phyloP scores from a whole-genome alignment of 2,329 filamentous ascomycete species.

The Pestalotiopsis sp. region DNA sequence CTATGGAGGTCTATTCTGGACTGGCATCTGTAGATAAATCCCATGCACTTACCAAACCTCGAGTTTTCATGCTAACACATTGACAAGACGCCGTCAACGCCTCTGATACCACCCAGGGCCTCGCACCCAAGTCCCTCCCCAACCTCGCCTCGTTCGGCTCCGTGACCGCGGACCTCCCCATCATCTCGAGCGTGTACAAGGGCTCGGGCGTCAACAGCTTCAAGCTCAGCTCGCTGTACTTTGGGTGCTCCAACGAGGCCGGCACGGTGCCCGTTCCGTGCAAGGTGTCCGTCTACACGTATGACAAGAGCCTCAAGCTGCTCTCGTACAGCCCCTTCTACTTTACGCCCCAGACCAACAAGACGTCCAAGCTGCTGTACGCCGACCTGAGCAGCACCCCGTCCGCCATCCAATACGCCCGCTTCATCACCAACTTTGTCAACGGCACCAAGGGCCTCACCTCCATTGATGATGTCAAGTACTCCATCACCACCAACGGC shows the following conservation, averaged over 20 bases:
- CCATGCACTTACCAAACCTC: background rate
- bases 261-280: background rate
- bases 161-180: background rate
- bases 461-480: background rate
- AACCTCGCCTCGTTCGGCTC: background rate
- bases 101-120: background rate
- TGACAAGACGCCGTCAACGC: background rate
- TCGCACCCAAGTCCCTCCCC: background rate
- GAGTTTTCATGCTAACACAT: background rate
- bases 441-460: background rate
- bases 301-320: background rate
- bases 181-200: background rate
- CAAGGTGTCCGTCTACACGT: background rate
- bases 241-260: background rate
- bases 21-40: background rate
- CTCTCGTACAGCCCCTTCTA: background rate
- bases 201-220: background rate
- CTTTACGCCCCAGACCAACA: background rate
- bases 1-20: background rate
- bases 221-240: background rate
- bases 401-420: background rate
- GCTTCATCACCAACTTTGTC: background rate
- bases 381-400: background rate
- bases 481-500: background rate
- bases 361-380: background rate